Evolutionary conservation across 768 basidiomycete genomes (phyloP), one percentile per base, ranked within the genome.

Genomic region (Tylopilus subfusipes): DNA sequence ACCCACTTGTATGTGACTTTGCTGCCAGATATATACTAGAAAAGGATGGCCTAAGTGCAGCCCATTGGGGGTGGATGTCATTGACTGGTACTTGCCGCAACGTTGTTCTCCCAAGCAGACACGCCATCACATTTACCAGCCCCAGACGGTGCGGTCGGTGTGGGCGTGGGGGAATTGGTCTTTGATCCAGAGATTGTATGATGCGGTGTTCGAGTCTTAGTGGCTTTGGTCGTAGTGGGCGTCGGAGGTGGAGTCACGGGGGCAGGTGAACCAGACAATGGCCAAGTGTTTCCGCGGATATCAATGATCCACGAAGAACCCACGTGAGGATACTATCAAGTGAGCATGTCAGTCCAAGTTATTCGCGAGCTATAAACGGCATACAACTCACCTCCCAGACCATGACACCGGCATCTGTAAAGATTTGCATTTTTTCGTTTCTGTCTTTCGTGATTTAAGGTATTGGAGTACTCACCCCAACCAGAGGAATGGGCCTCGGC

Each of bases 401-500:
- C 69, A 73, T 73, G 19, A 73, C 73, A 38, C 74, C 74, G 2
- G 50, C 75, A 45, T 59, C 73, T 75, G 13, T 16, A 3, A 34
- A 16, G n/a, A n/a, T n/a, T n/a, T n/a, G n/a, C n/a, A n/a, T n/a
- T n/a, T n/a, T n/a, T n/a, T n/a, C n/a, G n/a, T n/a, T n/a, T n/a
- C n/a, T n/a, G n/a, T n/a, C n/a, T n/a, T n/a, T n/a, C n/a, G n/a
- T n/a, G n/a, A n/a, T n/a, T n/a, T n/a, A n/a, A n/a, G n/a, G n/a
- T n/a, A n/a, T n/a, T n/a, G n/a, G n/a, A n/a, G n/a, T n/a, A 72
- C 84, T 72, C 57, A 84, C 83, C 80, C 88, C 88, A 91, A 29
- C 86, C 87, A 57, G 76, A 60, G 18, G 59, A 61, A 63, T 83
- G 79, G 0, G 85, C 89, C 67, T 82, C 76, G 13, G 73, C 63